phyloP scores from a whole-genome alignment of 2,329 filamentous ascomycete genomes.

The Calonectria fujianensis region DNA sequence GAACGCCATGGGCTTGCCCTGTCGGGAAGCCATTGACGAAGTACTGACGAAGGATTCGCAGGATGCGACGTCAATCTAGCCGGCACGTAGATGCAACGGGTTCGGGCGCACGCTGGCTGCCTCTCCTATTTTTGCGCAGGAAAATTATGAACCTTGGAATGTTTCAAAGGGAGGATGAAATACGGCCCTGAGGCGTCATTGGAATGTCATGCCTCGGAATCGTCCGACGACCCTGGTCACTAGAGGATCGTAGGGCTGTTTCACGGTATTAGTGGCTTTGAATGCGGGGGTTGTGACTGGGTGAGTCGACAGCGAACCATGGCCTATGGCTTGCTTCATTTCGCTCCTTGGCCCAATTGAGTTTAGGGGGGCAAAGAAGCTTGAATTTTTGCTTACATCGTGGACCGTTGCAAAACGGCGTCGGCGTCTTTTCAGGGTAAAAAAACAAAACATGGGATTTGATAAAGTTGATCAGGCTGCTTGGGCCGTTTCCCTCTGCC shows the following conservation, averaged over 20 bases:
- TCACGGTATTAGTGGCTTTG: constrained; percentile 16
- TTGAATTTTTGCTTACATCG: constrained; percentile 7
- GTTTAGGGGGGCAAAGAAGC: neutral
- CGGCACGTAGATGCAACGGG: neutral
- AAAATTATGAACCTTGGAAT: neutral
- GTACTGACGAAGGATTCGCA: neutral
- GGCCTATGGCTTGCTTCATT: constrained; percentile 5
- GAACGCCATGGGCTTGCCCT: neutral
- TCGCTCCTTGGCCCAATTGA: neutral
- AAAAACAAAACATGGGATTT: neutral
- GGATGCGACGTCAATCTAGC: neutral
- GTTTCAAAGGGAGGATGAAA: neutral
- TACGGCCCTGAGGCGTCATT: neutral
- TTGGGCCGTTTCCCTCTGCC: neutral
- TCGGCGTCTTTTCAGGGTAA: neutral
- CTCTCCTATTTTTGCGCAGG: neutral
- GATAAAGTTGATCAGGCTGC: too few species aligned
- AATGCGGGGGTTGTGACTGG: constrained; percentile 22
- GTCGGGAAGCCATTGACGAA: neutral
- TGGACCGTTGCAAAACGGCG: neutral
- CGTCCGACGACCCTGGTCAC: constrained; percentile 26
- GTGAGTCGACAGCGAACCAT: neutral
- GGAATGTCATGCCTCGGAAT: constrained; percentile 26
- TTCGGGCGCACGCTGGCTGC: neutral
- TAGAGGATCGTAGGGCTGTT: constrained; percentile 29